phyloP scores from a whole-genome alignment of 2,329 filamentous ascomycete species.

The Epichloe aotearoae region DNA sequence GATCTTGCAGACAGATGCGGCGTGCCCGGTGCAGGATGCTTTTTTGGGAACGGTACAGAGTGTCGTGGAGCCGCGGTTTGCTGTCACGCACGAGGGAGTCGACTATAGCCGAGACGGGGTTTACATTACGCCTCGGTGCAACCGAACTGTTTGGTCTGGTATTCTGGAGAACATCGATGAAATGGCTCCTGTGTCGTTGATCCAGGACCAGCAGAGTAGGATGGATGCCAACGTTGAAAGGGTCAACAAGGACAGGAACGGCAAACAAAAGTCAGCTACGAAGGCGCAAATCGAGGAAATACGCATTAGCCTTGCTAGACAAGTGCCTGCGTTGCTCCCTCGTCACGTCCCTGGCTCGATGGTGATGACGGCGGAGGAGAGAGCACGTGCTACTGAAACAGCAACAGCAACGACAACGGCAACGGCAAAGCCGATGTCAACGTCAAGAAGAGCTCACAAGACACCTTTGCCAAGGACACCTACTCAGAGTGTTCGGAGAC shows the following conservation, averaged over 20 bases:
- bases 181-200: not conserved
- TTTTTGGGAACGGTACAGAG: not conserved
- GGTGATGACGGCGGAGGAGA: slow-evolving; percentile 2
- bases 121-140: slow-evolving; percentile 1
- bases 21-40: not conserved
- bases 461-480: not conserved
- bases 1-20: not conserved
- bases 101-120: not conserved
- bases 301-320: not conserved
- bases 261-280: not conserved
- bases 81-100: not conserved
- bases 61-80: not conserved
- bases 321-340: slow-evolving; percentile 2
- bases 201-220: not conserved
- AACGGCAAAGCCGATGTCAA: not conserved
- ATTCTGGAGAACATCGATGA: not conserved
- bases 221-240: not conserved
- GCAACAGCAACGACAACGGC: not conserved
- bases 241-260: not conserved
- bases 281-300: not conserved
- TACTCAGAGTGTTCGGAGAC: not conserved
- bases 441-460: not conserved
- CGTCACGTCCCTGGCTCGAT: not conserved
- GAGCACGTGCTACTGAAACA: not conserved
- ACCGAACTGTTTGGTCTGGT: slow-evolving; percentile 2